Evolutionary conservation across 2,329 filamentous ascomycete species (phyloP).

Genomic region (Colletotrichum sojae): DNA sequence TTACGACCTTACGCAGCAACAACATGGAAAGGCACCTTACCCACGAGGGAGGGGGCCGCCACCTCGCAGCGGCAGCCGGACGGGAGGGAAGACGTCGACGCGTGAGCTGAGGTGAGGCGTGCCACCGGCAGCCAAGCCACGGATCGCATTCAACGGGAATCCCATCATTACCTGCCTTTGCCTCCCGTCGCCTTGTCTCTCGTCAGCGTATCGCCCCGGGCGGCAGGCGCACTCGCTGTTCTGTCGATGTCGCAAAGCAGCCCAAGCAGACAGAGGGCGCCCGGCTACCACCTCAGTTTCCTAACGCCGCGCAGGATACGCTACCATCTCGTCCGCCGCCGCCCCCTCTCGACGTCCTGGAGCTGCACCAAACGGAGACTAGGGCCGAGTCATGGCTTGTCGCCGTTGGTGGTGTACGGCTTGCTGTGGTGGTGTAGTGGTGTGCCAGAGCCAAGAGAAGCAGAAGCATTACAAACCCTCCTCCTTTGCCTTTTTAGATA

Average conservation of each 20-base stretch:
- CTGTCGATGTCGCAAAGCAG: not conserved
- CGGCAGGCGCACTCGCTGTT: not conserved
- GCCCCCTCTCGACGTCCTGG: constrained; percentile 11
- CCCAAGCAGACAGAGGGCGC: not conserved
- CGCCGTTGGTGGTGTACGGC: constrained; percentile 20
- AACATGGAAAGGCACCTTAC: constrained; percentile 13
- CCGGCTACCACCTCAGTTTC: not conserved
- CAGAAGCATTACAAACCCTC: not conserved
- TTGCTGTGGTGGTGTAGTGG: not conserved
- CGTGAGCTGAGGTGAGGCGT: constrained; percentile 1
- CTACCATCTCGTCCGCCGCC: not conserved
- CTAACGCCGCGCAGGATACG: not conserved
- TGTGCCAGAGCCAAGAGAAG: constrained; percentile 21
- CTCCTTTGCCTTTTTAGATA: constrained; percentile 6
- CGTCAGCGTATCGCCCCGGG: too few relatives aligned
- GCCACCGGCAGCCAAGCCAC: not conserved
- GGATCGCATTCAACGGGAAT: not conserved
- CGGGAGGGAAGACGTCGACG: not conserved
- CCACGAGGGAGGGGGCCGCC: constrained; percentile 5
- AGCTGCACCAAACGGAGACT: constrained; percentile 23
- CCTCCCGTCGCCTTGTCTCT: too few relatives aligned
- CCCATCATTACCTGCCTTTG: too few relatives aligned
- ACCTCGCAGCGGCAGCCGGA: constrained; percentile 3
- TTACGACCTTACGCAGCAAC: not conserved
- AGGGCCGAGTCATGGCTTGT: constrained; percentile 32